Evolutionary conservation across 768 basidiomycete genomes (phyloP), one percentile per base, ranked within the genome.

Genomic region (Candolleomyces aberdarensis): DNA sequence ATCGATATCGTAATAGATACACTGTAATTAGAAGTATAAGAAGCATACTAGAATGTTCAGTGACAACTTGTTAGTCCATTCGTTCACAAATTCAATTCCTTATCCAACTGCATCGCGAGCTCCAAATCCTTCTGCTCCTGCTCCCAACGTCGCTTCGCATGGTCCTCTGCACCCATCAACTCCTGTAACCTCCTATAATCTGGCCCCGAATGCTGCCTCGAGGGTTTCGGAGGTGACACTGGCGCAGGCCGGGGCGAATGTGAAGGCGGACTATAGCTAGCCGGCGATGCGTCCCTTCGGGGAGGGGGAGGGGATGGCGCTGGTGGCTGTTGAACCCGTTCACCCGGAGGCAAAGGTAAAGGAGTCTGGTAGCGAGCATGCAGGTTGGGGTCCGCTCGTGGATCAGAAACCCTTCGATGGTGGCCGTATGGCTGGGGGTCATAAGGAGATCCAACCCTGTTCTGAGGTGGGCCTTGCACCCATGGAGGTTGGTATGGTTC

Each of bases 101-200:
- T 68, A 66, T 86, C 85, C 15, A 86, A 69, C 69, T 79, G 73
- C 64, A 82, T 71, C 26, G 84, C 84, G 11, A 85, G 70, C 67
- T 83, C 83, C 59, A 74, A 64, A 67, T 82, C 81, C 68, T 65
- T 73, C 62, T 76, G 65, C 59, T 81, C 80, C 59, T 80, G 81
- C 39, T 70, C 73, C 57, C 72, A 71, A 31, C 72, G 69, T 51
- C 61, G 64, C n/a, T 68, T 66, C 36, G 74, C 74, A 53, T 76
- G 79, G 64, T 75, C 66, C 67, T 84, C 78, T 59, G 74, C 71
- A 64, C 72, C 64, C 63, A 72, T 63, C 56, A 76, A 68, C 10
- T 72, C 72, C 57, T 73, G 67, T 13, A 76, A 44, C 13, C 75
- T 71, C 17, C 68, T 64, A 53, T 62, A 65, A 64, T 83, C 78